Percentiles rank a stretch among this genome's conserved stretches.
Conservation (phyloP, 2,329 filamentous ascomycete genomes). For the Colletotrichum lini region DNA sequence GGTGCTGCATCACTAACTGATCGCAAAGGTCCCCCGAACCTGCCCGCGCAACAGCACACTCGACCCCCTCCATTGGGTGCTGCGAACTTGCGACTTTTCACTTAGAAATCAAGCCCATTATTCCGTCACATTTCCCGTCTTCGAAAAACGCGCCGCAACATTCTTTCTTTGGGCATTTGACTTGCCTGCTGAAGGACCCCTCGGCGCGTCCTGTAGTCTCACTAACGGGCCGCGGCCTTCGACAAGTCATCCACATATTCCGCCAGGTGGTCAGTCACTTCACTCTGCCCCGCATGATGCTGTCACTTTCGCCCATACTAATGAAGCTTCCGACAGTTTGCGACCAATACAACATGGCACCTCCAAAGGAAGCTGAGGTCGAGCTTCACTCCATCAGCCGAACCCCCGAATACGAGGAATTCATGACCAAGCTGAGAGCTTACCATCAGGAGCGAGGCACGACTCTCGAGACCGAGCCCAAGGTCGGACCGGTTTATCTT, state of each 20-base stretch:
- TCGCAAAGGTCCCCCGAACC: constrained; percentile 38
- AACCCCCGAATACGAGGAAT: constrained; percentile 81
- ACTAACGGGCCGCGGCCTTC: constrained; percentile 1
- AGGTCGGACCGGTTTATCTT: constrained; percentile 82
- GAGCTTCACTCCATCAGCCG: constrained; percentile 66
- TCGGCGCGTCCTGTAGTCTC: constrained; percentile 19
- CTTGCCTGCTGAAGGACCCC: neutral
- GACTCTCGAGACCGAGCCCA: constrained; percentile 83
- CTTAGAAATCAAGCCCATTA: neutral
- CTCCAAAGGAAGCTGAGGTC: constrained; percentile 48
- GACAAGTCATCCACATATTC: neutral
- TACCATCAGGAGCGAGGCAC: constrained; percentile 88
- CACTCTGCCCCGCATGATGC: neutral
- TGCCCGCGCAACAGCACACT: constrained; percentile 30
- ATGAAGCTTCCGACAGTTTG: neutral
- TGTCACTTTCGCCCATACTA: neutral
- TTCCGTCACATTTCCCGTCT: neutral
- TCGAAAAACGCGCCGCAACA: neutral
- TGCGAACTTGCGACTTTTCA: neutral
- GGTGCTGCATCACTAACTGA: constrained; percentile 38
- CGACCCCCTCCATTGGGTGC: constrained; percentile 14
- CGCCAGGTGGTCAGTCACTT: neutral
- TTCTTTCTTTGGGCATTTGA: neutral
- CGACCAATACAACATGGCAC: constrained; percentile 25
- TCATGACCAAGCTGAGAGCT: constrained; percentile 79